Base-by-base conservation (phyloP, 108 stramenopile genomes). In the Epithemia pelagica region DNA sequence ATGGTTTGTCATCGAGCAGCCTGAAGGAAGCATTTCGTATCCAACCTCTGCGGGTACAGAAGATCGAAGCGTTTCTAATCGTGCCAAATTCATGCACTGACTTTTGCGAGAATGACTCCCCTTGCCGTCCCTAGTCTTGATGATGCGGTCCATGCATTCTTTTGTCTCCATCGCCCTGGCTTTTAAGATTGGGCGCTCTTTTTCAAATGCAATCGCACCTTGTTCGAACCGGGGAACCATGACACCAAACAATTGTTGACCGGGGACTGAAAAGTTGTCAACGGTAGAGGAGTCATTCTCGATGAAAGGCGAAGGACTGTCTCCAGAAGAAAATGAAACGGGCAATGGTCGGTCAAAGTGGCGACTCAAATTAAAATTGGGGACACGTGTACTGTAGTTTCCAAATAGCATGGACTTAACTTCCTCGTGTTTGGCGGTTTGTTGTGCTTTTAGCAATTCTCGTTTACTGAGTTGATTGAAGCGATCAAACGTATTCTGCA, bases 351-450 rank as follows among this genome's bases (percentile, higher is more conserved):
- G 58, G 60, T 92, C 91, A 58, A 51, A 55, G 64, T 71, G 86
- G n/a, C 88, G 81, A 62, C 89, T 88, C 52, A 69, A 55, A 61
- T 88, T 88, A 28, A 88, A 61, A 54, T 88, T 72, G 19, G 89
- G 86, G 20, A 92, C 77, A 30, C 82, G 65, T 32, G 74, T 71
- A 20, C 85, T 67, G 60, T 75, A 82, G 59, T 74, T 66, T 26
- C 91, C 91, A 71, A 90, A 92, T 77, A 88, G 74, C 46, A 81
- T 77, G 51, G 78, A 69, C 65, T 92, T 92, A 75, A 92, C 86
- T 29, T 77, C 85, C 62, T 75, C 74, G 25, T 84, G 77, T 60
- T 92, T 92, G 22, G 61, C 60, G 1, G 78, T 59, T 53, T 37
- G 69, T 67, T 58, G 58, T 53, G 24, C 62, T 31, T 54, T 66